Evolutionary conservation across 2,329 filamentous ascomycete genomes (phyloP).

Genomic region (Decorospora gaudefroyi): DNA sequence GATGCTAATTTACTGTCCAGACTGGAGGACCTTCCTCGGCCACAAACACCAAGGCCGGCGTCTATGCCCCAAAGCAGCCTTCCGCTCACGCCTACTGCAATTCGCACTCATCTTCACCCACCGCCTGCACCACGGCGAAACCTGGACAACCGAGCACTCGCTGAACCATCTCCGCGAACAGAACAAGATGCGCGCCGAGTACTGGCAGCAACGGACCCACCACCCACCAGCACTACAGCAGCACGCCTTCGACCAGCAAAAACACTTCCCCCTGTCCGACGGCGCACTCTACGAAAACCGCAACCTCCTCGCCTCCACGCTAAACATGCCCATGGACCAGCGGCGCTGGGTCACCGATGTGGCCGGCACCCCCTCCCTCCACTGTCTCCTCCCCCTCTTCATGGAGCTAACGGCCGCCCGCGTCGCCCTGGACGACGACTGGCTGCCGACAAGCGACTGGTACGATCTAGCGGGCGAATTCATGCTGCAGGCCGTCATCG

Average conservation of each 20-base stretch:
- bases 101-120: constrained; percentile 54
- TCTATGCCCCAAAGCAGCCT: constrained; percentile 49
- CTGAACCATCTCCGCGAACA: constrained; percentile 44
- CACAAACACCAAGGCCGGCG: constrained; percentile 45
- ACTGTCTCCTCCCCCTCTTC: constrained; percentile 55
- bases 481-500: constrained; percentile 57
- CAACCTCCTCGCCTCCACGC: constrained; percentile 28
- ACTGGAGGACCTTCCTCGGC: constrained; percentile 52
- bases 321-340: constrained; percentile 33
- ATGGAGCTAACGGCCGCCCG: constrained; percentile 56
- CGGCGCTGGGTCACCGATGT: constrained; percentile 38
- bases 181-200: constrained; percentile 43
- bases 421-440: constrained; percentile 37
- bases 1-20: constrained; percentile 27
- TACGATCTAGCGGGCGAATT: constrained; percentile 54
- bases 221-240: constrained; percentile 28
- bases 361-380: constrained; percentile 45
- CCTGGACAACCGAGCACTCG: constrained; percentile 46
- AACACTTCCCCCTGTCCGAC: constrained; percentile 36
- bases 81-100: constrained; percentile 56
- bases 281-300: constrained; percentile 38
- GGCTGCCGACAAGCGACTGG: constrained; percentile 48
- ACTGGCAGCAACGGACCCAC: constrained; percentile 29
- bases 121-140: constrained; percentile 46
- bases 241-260: constrained; percentile 32